A percentile compares a stretch with the other conserved stretches of the same genome.
These are phyloP conservation scores for Durusdinium trenchii DNA, from an alignment of 73 alveolate species.

Conservation along the genomic window DNA sequence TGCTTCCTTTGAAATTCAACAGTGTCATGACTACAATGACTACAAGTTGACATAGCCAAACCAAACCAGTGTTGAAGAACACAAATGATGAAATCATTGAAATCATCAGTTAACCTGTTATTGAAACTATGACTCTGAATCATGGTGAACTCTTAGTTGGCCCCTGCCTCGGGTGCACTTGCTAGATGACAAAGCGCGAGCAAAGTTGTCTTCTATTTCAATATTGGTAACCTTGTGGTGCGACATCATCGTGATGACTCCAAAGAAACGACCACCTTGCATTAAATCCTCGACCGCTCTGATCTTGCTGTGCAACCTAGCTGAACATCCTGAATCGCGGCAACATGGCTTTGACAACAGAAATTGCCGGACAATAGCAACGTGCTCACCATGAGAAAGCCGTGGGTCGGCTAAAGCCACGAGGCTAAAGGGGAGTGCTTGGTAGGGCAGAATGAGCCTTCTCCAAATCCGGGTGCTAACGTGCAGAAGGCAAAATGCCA, in stretches of 20 bases:
- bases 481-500: background rate
- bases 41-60: too few species aligned
- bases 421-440: background rate
- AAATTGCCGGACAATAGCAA: background rate
- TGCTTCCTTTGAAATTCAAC: too few species aligned
- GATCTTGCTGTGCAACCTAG: background rate
- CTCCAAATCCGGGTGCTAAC: background rate
- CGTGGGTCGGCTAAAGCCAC: background rate
- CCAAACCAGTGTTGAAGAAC: too few species aligned
- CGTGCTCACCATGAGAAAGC: background rate
- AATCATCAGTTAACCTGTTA: too few species aligned
- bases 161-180: conserved; percentile 13
- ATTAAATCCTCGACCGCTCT: background rate
- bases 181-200: background rate
- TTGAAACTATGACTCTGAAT: too few species aligned
- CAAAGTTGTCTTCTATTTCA: conserved; percentile 51
- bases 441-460: background rate
- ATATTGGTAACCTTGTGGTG: conserved; percentile 8
- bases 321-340: background rate
- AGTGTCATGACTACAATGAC: too few species aligned
- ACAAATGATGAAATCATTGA: too few species aligned
- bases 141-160: too few species aligned
- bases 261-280: background rate
- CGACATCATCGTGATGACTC: background rate
- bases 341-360: background rate